These are phyloP conservation scores for Kokia cookei DNA, from an alignment of 441 rosid genomes.

Conservation along the genomic window DNA sequence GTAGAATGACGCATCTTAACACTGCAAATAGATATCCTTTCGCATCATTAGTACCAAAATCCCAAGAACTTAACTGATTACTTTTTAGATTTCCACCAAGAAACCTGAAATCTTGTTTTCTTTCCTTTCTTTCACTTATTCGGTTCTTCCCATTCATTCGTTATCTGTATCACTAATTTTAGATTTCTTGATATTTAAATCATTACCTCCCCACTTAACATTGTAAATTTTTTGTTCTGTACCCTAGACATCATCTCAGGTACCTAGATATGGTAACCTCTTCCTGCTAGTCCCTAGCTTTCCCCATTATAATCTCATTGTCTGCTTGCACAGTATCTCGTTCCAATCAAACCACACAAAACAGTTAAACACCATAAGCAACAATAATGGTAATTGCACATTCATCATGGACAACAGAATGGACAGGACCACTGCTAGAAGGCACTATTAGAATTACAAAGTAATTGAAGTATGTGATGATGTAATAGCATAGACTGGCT, in stretches of 20 bases:
- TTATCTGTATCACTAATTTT: background rate
- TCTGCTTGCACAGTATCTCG: background rate
- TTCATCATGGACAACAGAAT: background rate
- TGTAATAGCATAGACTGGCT: background rate
- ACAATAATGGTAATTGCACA: background rate
- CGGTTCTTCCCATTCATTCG: background rate
- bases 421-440: background rate
- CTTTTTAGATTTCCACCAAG: background rate
- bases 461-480: background rate
- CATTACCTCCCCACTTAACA: background rate
- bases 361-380: background rate
- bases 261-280: background rate
- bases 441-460: background rate
- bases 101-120: background rate
- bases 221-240: background rate
- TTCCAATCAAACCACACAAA: background rate
- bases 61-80: background rate
- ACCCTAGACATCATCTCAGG: background rate
- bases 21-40: background rate
- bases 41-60: background rate
- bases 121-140: background rate
- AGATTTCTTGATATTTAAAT: background rate
- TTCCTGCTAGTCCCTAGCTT: background rate
- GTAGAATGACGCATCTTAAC: background rate
- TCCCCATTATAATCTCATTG: background rate